phyloP scores from a whole-genome alignment of 805 yeast genomes.

The Metschnikowia lunata region DNA sequence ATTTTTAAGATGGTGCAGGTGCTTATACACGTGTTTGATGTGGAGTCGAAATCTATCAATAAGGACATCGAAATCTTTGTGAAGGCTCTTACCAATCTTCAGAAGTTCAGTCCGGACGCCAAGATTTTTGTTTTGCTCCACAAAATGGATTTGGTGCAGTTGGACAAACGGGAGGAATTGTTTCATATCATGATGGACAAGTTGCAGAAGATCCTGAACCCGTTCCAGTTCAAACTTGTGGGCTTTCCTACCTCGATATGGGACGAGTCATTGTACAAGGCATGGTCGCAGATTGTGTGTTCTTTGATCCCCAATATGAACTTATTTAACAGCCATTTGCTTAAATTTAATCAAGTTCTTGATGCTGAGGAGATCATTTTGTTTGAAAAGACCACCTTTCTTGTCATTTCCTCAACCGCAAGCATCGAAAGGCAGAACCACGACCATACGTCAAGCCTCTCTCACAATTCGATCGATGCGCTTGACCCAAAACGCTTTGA shows the following conservation, averaged over 20 bases:
- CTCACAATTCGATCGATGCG: conserved; percentile 11
- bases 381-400: conserved; percentile 89
- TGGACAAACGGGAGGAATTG: conserved; percentile 78
- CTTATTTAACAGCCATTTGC: conserved; percentile 68
- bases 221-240: conserved; percentile 56
- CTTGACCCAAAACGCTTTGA: conserved; percentile 92
- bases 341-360: conserved; percentile 65
- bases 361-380: conserved; percentile 87
- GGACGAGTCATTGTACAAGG: conserved; percentile 94
- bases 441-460: conserved; percentile 7
- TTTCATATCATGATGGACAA: conserved; percentile 82
- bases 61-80: conserved; percentile 92
- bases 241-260: conserved; percentile 96
- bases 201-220: conserved; percentile 68
- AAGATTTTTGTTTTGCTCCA: conserved; percentile 88
- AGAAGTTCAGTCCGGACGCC: conserved; percentile 83
- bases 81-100: conserved; percentile 74
- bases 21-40: conserved; percentile 92
- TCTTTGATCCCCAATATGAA: conserved; percentile 90
- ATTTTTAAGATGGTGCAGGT: conserved; percentile 95
- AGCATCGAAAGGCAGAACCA: conserved; percentile 30
- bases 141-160: conserved; percentile 92
- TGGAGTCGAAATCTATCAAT: conserved; percentile 83
- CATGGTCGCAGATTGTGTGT: conserved; percentile 96
- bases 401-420: conserved; percentile 66